Base-by-base conservation (phyloP, 345 rosid genomes). In the Turritis glabra region DNA sequence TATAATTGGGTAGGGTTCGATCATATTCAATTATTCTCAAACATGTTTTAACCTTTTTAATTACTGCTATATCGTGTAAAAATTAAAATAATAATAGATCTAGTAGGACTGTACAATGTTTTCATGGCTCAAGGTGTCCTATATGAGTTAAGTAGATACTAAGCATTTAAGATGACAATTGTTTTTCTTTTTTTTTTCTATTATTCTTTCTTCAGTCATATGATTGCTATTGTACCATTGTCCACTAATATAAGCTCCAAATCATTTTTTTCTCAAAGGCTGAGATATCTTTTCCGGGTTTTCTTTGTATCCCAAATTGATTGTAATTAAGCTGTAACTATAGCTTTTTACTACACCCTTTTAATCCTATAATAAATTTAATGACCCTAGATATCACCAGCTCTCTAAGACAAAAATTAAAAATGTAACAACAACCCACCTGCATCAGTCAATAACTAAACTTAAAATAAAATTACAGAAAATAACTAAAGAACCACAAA, bases 41-140 rank as follows among this genome's bases (percentile, higher is more conserved):
- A 35, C 47, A 46, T 46, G 35, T 56, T 26, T 5, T 23, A 15
- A 29, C 0, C 5, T 10, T 27, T 25, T 38, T 12, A 71, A 19
- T 23, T 27, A 51, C 53, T 52, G 75, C 22, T 51, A n/a, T 23
- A 44, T 33, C 43, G 10, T 23, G 13, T 55, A 8, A 3, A 44
- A 7, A 9, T 57, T 30, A 43, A 21, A 30, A 21, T 57, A 44
- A 44, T 5, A 22, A 52, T 51, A 62, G 33, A 9, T 52, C 21
- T n/a, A 37, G 29, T 71, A 33, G 38, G 37, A 58, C 19, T 52
- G 17, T 38, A 50, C 30, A 25, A 13, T 5, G 25, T 47, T 66
- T 60, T n/a, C 76, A 29, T 72, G 62, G 76, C 63, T 72, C 69
- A 72, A 62, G 62, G 30, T 62, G 62, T 27, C 67, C 26, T 37